Evolutionary conservation across 805 yeast species (phyloP).

Genomic region (Candida loeiensis): DNA sequence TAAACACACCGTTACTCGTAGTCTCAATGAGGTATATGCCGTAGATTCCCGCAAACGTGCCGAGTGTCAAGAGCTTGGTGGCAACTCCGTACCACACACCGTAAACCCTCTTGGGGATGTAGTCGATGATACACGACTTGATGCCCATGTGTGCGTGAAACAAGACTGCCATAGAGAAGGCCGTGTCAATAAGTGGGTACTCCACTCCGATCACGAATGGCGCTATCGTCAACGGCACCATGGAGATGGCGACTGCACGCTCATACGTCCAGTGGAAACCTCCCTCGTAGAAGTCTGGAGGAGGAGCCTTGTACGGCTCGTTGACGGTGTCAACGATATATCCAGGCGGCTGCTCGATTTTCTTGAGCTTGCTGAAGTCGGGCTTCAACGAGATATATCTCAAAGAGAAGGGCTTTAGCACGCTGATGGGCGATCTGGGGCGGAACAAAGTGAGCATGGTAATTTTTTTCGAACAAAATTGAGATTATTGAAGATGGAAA

Average conservation of each 20-base stretch:
- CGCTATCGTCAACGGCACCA: slow-evolving; percentile 71
- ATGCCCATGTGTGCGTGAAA: slow-evolving; percentile 85
- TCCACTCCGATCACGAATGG: slow-evolving; percentile 78
- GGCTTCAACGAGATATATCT: slow-evolving; percentile 29
- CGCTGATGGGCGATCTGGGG: slow-evolving; percentile 1
- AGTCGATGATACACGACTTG: slow-evolving; percentile 88
- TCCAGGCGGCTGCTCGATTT: slow-evolving; percentile 83
- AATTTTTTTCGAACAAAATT: background rate
- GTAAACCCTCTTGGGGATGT: slow-evolving; percentile 82
- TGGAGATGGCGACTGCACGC: slow-evolving; percentile 60
- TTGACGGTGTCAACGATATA: slow-evolving; percentile 89
- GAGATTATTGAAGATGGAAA: background rate
- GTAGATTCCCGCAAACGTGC: slow-evolving; percentile 65
- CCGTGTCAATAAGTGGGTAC: slow-evolving; percentile 67
- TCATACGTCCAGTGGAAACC: slow-evolving; percentile 94
- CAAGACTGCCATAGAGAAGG: slow-evolving; percentile 60
- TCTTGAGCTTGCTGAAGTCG: slow-evolving; percentile 47
- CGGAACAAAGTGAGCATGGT: background rate
- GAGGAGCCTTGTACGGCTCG: slow-evolving; percentile 76
- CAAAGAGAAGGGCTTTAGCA: background rate
- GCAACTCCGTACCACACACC: slow-evolving; percentile 74
- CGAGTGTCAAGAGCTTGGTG: slow-evolving; percentile 62
- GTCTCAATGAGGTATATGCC: slow-evolving; percentile 85
- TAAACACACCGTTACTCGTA: slow-evolving; percentile 72
- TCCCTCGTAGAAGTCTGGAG: slow-evolving; percentile 64